Evolutionary conservation across 2,329 filamentous ascomycete genomes (phyloP), one percentile per base, ranked within the genome.

Genomic region (Cladorrhinum sp.): DNA sequence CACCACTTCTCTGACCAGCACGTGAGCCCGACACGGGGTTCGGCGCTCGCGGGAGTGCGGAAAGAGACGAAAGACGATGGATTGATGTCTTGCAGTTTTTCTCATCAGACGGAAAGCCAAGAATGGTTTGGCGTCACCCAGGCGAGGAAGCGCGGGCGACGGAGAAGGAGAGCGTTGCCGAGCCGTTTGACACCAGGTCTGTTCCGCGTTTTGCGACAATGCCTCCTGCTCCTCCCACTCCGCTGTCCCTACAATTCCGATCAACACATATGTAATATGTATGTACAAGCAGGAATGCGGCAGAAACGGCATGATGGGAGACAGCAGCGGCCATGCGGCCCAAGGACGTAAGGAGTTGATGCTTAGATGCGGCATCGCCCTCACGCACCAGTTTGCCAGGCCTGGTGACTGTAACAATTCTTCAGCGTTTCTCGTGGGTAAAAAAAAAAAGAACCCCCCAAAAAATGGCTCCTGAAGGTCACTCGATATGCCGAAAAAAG

Each of bases 271-370:
- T 36, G 12, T 36, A 36, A 36, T 36, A 16, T 36, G 12, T 16
- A 16, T 46, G n/a, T 20, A 21, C 18, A 46, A 16, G 54, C 26
- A 57, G 39, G 39, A 42, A 33, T 57, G 54, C 54, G 54, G 54
- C 54, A 57, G 42, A 20, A 57, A 39, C 24, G 24, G 33, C 33
- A 36, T 39, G 53, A 46, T 39, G 33, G 28, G 33, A 30, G 26
- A 24, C 33, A 56, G 26, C 8, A 39, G 30, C 42, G 54, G 54
- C 54, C 42, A 46, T 56, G 54, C 23, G 23, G 26, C 26, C 54
- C 30, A 46, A 30, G 39, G 50, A n/a, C n/a, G n/a, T n/a, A n/a
- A n/a, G n/a, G n/a, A n/a, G n/a, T n/a, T n/a, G 36, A 33, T 14
- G 51, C 26, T 24, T 16, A 23, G 49, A 20, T 7, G 28, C 28